Percentiles rank a stretch among this genome's conserved stretches.
phyloP scores from a whole-genome alignment of 768 basidiomycete species.

The Chiua virens region DNA sequence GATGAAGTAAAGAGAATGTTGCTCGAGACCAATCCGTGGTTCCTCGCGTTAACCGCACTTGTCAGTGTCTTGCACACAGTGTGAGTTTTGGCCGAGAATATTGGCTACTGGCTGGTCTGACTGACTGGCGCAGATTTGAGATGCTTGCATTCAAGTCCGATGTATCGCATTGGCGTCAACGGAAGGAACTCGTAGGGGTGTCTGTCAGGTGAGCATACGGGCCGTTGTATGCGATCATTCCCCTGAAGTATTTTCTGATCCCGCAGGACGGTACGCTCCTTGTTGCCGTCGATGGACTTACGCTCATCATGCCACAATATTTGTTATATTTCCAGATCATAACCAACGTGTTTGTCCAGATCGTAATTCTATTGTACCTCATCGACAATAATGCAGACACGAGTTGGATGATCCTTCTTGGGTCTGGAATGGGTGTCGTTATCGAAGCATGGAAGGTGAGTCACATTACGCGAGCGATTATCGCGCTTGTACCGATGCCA shows the following conservation, averaged over 20 bases:
- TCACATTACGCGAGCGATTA: slow-evolving; percentile 9
- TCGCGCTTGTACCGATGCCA: slow-evolving; percentile 16
- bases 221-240: slow-evolving; percentile 4
- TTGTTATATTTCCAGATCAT: slow-evolving; percentile 51
- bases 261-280: slow-evolving; percentile 51
- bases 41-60: slow-evolving; percentile 78
- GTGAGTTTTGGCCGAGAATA: slow-evolving; percentile 44
- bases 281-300: slow-evolving; percentile 10
- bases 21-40: slow-evolving; percentile 83
- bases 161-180: slow-evolving; percentile 93
- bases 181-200: slow-evolving; percentile 92
- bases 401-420: slow-evolving; percentile 95
- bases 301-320: slow-evolving; percentile 11
- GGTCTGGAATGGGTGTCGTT: slow-evolving; percentile 76
- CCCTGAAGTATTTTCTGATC: slow-evolving; percentile 20
- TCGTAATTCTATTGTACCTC: slow-evolving; percentile 87
- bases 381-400: slow-evolving; percentile 95
- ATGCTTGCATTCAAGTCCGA: slow-evolving; percentile 96
- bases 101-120: neutral
- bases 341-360: slow-evolving; percentile 92
- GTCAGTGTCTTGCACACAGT: slow-evolving; percentile 88
- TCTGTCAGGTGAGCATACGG: slow-evolving; percentile 69
- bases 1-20: slow-evolving; percentile 97
- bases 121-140: slow-evolving; percentile 64
- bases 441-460: slow-evolving; percentile 94